A percentile compares a stretch with the other conserved stretches of the same genome.
Conservation (phyloP, 2,329 filamentous ascomycete genomes). For the Aspergillus hiratsukae region DNA sequence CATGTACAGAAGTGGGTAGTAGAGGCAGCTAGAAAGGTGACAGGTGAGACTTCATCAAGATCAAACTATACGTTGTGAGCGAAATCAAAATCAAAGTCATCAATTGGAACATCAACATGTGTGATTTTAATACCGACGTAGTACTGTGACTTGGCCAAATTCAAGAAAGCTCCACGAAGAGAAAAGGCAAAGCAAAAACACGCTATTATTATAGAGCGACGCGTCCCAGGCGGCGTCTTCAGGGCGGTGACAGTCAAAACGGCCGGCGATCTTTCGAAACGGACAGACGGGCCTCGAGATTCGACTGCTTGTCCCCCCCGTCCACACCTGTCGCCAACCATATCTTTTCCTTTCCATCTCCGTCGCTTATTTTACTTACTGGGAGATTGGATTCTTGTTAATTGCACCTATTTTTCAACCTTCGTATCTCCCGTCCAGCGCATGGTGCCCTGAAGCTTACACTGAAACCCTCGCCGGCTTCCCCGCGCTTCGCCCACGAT, state of each 20-base stretch:
- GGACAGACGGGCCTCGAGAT: background rate
- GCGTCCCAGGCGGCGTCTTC: background rate
- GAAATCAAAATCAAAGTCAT: background rate
- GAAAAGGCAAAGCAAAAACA: background rate
- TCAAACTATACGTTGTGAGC: background rate
- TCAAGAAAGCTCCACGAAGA: background rate
- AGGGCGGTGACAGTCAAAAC: background rate
- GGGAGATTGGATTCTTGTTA: background rate
- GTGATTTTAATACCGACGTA: background rate
- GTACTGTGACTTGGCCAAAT: background rate
- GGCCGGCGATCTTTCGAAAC: background rate
- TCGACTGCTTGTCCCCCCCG: background rate
- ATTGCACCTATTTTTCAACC: background rate
- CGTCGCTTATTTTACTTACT: background rate
- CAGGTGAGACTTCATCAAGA: background rate
- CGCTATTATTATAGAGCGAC: background rate
- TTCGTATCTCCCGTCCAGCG: conserved; percentile 1
- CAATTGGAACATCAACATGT: background rate
- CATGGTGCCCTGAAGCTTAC: conserved; percentile 19
- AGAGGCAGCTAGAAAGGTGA: background rate
- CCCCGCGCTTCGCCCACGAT: conserved; percentile 31
- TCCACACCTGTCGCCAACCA: background rate
- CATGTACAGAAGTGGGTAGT: background rate
- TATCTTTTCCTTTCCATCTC: background rate
- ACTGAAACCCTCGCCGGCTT: conserved; percentile 11